Base-by-base conservation (phyloP, 2,329 filamentous ascomycete species). In the Pseudogymnoascus sp. region DNA sequence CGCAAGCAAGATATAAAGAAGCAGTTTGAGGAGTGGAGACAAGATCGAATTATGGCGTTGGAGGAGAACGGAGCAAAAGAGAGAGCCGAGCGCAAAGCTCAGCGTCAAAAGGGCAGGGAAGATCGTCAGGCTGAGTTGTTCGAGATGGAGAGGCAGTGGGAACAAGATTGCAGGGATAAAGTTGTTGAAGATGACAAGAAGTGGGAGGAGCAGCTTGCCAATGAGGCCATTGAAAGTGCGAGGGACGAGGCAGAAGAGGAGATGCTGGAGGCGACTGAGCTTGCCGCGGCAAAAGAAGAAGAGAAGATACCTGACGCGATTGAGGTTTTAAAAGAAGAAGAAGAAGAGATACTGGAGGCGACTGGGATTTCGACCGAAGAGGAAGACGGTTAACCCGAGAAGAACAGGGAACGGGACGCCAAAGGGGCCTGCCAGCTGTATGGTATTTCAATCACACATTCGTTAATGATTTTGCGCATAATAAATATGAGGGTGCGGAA, bases 141-240 rank as follows among this genome's bases (percentile, higher is more conserved):
- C 47, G 28, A 54, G n/a, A 54, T 54, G 47, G 47, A 54, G 47
- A 54, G 11, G 47, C 47, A 54, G 47, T 54, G 47, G 47, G 47
- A 54, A 32, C 47, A 54, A 54, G 6, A 54, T 54, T 28, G 47
- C 47, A 32, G n/a, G n/a, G n/a, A 32, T 20, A 54, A 32, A 54
- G 9, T 32, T 16, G 5, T 12, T 54, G n/a, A 54, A 54, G n/a
- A 54, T 6, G 28, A 54, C 9, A 54, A 32, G 47, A 28, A 54
- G 28, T 54, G 47, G 47, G 47, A 54, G n/a, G 47, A 54, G n/a
- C 47, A 18, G 47, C 47, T 54, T 7, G 47, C 47, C n/a, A 32
- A 30, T 18, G 47, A 54, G 16, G 47, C 47, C 2, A 54, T 54
- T 20, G 47, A 54, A n/a, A 32, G 16, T 11, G 47, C 28, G 28